Evolutionary conservation across 768 basidiomycete species (phyloP), one percentile per base, ranked within the genome.

Genomic region (Lactifluus hygrophoroides): DNA sequence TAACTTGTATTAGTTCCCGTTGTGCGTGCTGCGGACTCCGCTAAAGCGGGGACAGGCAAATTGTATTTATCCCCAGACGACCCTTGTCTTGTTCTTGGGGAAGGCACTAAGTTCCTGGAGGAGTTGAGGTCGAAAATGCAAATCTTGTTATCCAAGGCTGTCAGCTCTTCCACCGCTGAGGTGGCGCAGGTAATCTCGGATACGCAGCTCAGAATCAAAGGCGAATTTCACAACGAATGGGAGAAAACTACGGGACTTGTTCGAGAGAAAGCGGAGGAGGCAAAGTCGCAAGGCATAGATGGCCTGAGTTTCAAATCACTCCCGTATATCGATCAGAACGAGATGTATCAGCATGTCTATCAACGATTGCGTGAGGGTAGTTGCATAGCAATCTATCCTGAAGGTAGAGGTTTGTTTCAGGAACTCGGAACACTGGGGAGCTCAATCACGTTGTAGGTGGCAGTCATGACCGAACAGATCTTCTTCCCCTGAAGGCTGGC

Each of bases 311-410:
- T 85, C 79, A 94, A 94, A 73, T 77, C 75, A 42, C 71, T 98
- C 56, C 93, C 94, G 2, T 86, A 86, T 68, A 83, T 99, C 59
- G 90, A 99, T 73, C 96, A 98, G 70, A 83, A 88, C 60, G 83
- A 90, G 54, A 97, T 97, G 87, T 99, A 98, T 72, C 83, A 84
- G 16, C 79, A 91, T 58, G 96, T 98, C 6, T 99, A 96, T 70
- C 79, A 92, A 67, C 81, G 82, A 56, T 73, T 98, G 58, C 88
- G 82, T 56, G 82, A 87, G 53, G 91, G 91, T 17, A 91, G 93
- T 17, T 85, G 86, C 64, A 94, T 99, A 61, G 94, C 95, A 46
- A 97, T 99, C 62, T 98, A 98, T 69, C 96, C 96, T 37, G 96
- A 98, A 85, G 95, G 94, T 91, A 64, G 56, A 71, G 60, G 14